Evolutionary conservation across 1,284 basidiomycete species (phyloP).

Genomic region (Xanthoconium separans): DNA sequence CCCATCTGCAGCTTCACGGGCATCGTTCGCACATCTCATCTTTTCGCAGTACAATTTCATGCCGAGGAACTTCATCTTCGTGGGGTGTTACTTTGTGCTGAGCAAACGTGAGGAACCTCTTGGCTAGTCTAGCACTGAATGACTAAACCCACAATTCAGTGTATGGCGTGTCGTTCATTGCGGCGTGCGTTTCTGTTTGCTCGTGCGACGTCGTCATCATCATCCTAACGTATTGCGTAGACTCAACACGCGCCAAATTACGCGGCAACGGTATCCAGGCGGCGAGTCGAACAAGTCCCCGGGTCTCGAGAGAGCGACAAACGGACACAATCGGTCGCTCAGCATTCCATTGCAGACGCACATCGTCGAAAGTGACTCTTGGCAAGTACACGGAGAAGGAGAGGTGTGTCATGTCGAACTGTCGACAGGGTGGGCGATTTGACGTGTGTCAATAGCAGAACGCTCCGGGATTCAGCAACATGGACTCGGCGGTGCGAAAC

Average conservation of each 20-base stretch:
- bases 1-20: neutral
- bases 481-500: no score
- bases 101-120: constrained; percentile 52
- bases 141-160: constrained; percentile 38
- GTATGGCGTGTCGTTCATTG: constrained; percentile 66
- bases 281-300: constrained; percentile 32
- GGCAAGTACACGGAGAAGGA: neutral
- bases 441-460: no score
- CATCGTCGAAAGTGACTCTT: neutral
- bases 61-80: constrained; percentile 57
- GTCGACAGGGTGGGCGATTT: no score
- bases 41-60: constrained; percentile 51
- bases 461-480: no score
- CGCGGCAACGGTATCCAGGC: constrained; percentile 47
- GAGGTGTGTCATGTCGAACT: constrained; percentile 12
- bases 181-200: constrained; percentile 47
- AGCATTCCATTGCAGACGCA: constrained; percentile 7
- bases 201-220: neutral
- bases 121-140: neutral
- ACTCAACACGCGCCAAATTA: constrained; percentile 48
- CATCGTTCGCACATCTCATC: neutral
- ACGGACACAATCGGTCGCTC: neutral
- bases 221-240: constrained; percentile 30
- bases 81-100: constrained; percentile 58
- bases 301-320: constrained; percentile 4